Evolutionary conservation across 257 asterid genomes (phyloP), one percentile per base, ranked within the genome.

Genomic region (Salvia hispanica): DNA sequence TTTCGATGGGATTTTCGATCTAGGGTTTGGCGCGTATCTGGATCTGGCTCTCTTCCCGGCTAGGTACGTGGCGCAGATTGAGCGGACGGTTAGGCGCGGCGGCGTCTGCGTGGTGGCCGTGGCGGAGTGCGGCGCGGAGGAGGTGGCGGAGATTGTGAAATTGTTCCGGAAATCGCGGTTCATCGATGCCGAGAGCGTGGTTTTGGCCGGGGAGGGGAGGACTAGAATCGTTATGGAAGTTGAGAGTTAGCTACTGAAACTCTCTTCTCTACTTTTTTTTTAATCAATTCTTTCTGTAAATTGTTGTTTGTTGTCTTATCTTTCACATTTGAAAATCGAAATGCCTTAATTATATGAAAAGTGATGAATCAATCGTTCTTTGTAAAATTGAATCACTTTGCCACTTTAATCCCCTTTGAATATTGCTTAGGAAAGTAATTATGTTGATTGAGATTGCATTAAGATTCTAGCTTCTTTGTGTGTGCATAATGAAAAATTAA

Each of bases 61-160:
- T 53, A 84, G 95, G 72, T 92, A 86, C 45, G 96, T 76, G 62
- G 77, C 58, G 40, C 95, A 92, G 88, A 83, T 92, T 75, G 97
- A 92, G 89, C 75, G 97, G 80, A 83, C 87, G n/a, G 97, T 86
- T 71, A 85, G 77, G 70, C 53, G 43, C 7, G 96, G 97, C 5
- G 97, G 98, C 15, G 68, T 83, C 60, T 90, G 97, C 71, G 87
- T 92, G 42, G 97, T 90, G 74, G 82, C 82, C 4, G 92, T 92
- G 74, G 97, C 86, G 78, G 91, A 84, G 70, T 86, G 96, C 73
- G 89, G 86, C 50, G 54, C 45, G 12, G 74, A 46, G 11, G 93
- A 76, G 46, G 92, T 84, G 73, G 78, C 77, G 37, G 81, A 77
- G 71, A 74, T 86, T 13, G 87, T 76, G 62, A 69, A 72, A 63